These are phyloP conservation scores for Podospora pseudopauciseta DNA, from an alignment of 495 filamentous ascomycete genomes.

Conservation along the genomic window DNA sequence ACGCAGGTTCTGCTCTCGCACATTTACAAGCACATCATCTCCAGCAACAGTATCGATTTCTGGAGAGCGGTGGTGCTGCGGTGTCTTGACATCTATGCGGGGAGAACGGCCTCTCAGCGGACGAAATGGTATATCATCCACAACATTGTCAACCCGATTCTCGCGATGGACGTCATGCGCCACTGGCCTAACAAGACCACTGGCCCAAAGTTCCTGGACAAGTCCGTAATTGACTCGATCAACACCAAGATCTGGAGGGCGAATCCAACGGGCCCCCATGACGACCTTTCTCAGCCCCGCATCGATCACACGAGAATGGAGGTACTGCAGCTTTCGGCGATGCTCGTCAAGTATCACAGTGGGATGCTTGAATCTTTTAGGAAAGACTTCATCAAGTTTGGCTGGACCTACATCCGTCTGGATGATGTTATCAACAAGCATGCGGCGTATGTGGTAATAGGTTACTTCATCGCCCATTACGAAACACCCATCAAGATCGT, in stretches of 20 bases:
- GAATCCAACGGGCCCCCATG: slow-evolving; percentile 74
- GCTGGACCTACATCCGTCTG: slow-evolving; percentile 95
- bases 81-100: slow-evolving; percentile 83
- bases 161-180: slow-evolving; percentile 92
- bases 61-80: slow-evolving; percentile 79
- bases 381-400: slow-evolving; percentile 98
- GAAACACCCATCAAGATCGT: slow-evolving; percentile 96
- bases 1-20: slow-evolving; percentile 72
- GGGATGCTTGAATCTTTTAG: slow-evolving; percentile 80
- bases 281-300: slow-evolving; percentile 79
- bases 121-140: slow-evolving; percentile 91
- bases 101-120: slow-evolving; percentile 71
- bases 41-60: slow-evolving; percentile 80
- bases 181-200: slow-evolving; percentile 54
- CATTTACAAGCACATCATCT: slow-evolving; percentile 82
- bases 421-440: slow-evolving; percentile 99
- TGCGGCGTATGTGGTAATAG: slow-evolving; percentile 93
- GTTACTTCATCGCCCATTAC: slow-evolving; percentile 95
- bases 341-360: slow-evolving; percentile 91
- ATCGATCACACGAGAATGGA: slow-evolving; percentile 97
- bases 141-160: slow-evolving; percentile 89
- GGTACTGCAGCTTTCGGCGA: slow-evolving; percentile 85
- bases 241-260: slow-evolving; percentile 93
- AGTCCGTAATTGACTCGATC: slow-evolving; percentile 82
- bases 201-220: slow-evolving; percentile 76